Base-by-base conservation (phyloP, 352 stramenopile species). In the Thraustotheca clavata region DNA sequence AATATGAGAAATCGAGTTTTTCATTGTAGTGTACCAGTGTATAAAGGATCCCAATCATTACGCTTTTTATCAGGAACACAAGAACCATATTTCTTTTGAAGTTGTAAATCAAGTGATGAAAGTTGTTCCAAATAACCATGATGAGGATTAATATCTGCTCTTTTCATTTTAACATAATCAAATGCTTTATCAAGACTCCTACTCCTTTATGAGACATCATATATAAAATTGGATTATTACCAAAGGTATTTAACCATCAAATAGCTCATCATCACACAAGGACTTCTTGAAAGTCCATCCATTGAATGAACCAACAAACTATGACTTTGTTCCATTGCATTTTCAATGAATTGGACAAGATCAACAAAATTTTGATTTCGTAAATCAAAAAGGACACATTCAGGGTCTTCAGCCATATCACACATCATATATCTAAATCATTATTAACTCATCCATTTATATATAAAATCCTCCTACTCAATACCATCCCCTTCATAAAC, bases 231-330 rank as follows among this genome's bases (percentile, higher is more conserved):
- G 32, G 20, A 61, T 55, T 34, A 38, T 47, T 59, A 62, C 91
- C 91, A 97, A 50, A 85, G 86, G 70, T 96, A 97, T 67, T 87
- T 96, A 41, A 88, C 78, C 89, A 97, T 97, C 20, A 97, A 71
- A 67, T 96, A 97, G 39, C 77, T 83, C 40, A 95, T 77, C 70
- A 95, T 86, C 29, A 94, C 75, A 38, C 86, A 85, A 34, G 85
- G 85, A 31, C 82, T 94, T 24, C 90, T 79, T 26, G 87, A 88
- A 31, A 79, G 70, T 1, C 89, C 88, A 24, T 94, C 76, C 27
- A 96, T 70, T 33, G 83, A 96, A 68, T 96, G 87, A 50, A 96
- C 81, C 16, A 97, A 72, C 41, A 97, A 83, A 63, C 84, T 89
- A 40, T 96, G 80, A 11, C 88, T 94, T 26, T 73, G 68, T 47